phyloP scores from a whole-genome alignment of 2,329 filamentous ascomycete species.

The Claviceps purpurea region DNA sequence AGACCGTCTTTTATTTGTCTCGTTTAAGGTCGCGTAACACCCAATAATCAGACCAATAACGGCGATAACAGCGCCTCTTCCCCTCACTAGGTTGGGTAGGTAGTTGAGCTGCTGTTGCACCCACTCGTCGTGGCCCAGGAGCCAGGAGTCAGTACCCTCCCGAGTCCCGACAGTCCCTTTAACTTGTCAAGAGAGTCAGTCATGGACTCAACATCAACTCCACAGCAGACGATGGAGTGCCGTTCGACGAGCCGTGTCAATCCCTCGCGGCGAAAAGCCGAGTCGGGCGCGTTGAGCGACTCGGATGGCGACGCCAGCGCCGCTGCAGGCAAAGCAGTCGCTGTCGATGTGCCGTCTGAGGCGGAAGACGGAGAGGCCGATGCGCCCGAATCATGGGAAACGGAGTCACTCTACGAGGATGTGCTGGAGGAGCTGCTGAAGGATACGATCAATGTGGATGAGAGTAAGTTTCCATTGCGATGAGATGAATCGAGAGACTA shows the following conservation, averaged over 20 bases:
- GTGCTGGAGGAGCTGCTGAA: constrained; percentile 44
- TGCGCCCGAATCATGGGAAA: constrained; percentile 45
- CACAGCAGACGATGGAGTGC: constrained; percentile 10
- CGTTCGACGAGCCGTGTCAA: constrained; percentile 15
- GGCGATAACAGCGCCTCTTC: no score
- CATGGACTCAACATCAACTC: not conserved
- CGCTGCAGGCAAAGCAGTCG: constrained; percentile 23
- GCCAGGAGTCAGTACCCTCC: no score
- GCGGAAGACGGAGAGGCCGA: constrained; percentile 39
- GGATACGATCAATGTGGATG: constrained; percentile 31
- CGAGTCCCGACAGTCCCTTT: not conserved
- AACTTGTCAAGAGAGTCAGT: not conserved
- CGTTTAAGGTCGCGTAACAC: no score
- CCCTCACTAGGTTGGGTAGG: no score
- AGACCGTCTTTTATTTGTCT: no score
- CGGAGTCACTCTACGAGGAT: constrained; percentile 51
- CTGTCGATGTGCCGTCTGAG: constrained; percentile 26
- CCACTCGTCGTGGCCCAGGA: no score
- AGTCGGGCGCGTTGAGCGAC: constrained; percentile 23
- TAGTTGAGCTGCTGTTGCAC: no score
- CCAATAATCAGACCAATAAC: no score
- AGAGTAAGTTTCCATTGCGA: constrained; percentile 1
- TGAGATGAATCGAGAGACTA: no score
- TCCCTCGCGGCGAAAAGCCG: constrained; percentile 19
- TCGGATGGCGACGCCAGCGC: constrained; percentile 20